Evolutionary conservation across 176 grass and related monocot species (phyloP).

Genomic region (Zizania latifolia): DNA sequence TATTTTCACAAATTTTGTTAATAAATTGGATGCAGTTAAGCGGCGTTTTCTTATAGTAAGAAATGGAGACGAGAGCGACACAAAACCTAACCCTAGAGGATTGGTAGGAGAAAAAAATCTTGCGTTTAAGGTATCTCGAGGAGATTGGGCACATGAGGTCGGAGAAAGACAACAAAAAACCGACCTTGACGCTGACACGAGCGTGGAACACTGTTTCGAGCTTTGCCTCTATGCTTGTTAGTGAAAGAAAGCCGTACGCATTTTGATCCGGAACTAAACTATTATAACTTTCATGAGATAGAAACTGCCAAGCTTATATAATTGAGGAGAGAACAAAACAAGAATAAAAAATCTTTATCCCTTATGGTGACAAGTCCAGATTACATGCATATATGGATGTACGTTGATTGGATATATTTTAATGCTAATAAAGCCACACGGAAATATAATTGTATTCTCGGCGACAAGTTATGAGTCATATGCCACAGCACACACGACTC

Average conservation of each 20-base stretch:
- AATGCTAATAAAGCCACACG: too few relatives aligned
- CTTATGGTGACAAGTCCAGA: not conserved
- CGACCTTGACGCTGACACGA: not conserved
- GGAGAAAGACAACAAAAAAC: conserved; percentile 13
- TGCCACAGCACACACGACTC: too few relatives aligned
- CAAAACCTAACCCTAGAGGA: conserved; percentile 21
- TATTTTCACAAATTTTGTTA: too few relatives aligned
- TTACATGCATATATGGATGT: too few relatives aligned
- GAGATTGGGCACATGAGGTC: not conserved
- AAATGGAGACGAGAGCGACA: conserved; percentile 17
- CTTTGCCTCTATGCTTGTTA: not conserved
- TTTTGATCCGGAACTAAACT: not conserved
- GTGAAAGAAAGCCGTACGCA: not conserved
- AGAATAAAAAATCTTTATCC: not conserved
- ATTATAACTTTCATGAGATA: not conserved
- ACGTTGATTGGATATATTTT: too few relatives aligned
- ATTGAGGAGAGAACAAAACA: not conserved
- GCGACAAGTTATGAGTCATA: not conserved
- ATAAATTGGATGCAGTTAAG: too few relatives aligned
- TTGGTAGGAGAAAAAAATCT: not conserved
- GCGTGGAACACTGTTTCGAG: not conserved
- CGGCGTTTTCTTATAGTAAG: not conserved
- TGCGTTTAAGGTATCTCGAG: not conserved
- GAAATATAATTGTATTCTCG: not conserved
- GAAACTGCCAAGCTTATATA: not conserved